A percentile compares a stretch with the other conserved stretches of the same genome.
These are phyloP conservation scores for Pythium phragmiticola DNA, from an alignment of 352 stramenopile genomes.

Conservation along the genomic window DNA sequence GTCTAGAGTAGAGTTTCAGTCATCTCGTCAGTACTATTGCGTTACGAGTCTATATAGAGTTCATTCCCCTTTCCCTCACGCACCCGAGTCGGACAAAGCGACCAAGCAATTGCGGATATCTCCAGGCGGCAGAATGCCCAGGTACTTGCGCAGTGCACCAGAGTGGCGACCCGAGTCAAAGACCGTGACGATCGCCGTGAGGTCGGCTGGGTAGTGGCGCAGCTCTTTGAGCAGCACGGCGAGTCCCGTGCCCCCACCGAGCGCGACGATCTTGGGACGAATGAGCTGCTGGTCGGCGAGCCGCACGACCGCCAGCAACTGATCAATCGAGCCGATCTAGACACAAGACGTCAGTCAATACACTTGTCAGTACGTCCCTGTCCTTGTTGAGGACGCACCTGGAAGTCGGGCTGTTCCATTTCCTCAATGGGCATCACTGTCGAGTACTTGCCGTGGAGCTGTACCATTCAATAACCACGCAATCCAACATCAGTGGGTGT, in stretches of 20 bases:
- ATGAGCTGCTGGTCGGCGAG: conserved; percentile 78
- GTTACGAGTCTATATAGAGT: too few species aligned
- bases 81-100: conserved; percentile 77
- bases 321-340: conserved; percentile 77
- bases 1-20: conserved; percentile 33
- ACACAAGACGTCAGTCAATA: not conserved
- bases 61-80: not conserved
- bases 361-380: not conserved
- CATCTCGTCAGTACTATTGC: not conserved
- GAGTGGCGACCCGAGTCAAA: conserved; percentile 86
- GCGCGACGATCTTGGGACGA: conserved; percentile 81
- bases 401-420: conserved; percentile 77
- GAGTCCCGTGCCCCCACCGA: conserved; percentile 77
- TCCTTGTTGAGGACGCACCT: conserved; percentile 33
- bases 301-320: conserved; percentile 72
- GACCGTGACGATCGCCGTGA: conserved; percentile 86
- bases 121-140: conserved; percentile 78
- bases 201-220: conserved; percentile 78
- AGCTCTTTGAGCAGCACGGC: conserved; percentile 84
- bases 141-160: conserved; percentile 74
- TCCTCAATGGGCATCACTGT: conserved; percentile 85
- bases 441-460: conserved; percentile 84
- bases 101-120: conserved; percentile 89
- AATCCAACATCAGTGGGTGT: not conserved
- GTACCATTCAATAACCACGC: conserved; percentile 17